Evolutionary conservation across 1,284 basidiomycete species (phyloP), one percentile per base, ranked within the genome.

Genomic region (Peniophora sp.): DNA sequence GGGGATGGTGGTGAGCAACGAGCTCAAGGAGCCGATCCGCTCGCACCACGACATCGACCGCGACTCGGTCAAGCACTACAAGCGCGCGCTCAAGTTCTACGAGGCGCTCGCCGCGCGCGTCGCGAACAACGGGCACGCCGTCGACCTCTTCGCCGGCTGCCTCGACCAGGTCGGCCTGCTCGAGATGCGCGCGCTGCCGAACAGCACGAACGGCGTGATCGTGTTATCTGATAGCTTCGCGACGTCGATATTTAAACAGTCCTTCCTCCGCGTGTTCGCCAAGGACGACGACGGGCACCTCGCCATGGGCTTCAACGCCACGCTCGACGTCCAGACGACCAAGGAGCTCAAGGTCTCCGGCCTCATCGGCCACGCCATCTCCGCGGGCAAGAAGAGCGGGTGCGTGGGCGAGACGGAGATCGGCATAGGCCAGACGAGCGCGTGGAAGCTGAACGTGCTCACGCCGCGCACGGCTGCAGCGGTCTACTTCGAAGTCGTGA

Each of bases 321-420:
- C 95, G 0, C 96, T 99, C 61, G 96, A 99, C 65, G 95, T 99
- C 34, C 89, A 96, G 88, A 97, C 95, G 3, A 98, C 96, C 47
- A 99, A 99, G 74, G 97, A 99, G 68, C 82, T 99, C 61, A 97
- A 96, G 68, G 94, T 99, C 3, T 98, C 96, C 2, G 97, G 97
- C 47, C 79, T 99, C 50, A 99, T 99, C 57, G 95, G 96, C 1
- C 97, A 99, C 62, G 94, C 92, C 46, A 95, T 97, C 68, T 97
- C 94, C 43, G 92, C 92, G 42, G 94, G 90, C 61, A 98, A 98
- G 71, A 99, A 99, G 69, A 94, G 93, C 0, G 83, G 83, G 0
- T 97, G 92, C 60, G 97, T 99, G 24, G 96, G 96, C 55, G 97
- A 99, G 74, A 99, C 97, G 1, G 97, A 99, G 70, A 99, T 99